Base-by-base conservation (phyloP, 2,329 filamentous ascomycete species). In the Phaeoacremonium minimum region DNA sequence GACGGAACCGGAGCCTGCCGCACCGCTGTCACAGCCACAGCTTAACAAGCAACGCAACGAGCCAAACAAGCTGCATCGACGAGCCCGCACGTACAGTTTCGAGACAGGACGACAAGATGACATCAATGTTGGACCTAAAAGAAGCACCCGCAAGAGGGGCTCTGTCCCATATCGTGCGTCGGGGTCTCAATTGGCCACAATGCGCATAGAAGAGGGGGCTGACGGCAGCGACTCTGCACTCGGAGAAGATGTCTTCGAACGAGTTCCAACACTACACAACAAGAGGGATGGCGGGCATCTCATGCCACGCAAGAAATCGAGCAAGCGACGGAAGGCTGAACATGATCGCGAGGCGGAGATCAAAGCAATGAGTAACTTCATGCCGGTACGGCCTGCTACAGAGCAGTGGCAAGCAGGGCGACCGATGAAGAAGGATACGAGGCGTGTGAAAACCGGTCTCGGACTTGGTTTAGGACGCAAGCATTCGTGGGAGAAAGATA, bases 291-390 rank as follows among this genome's bases (percentile, higher is more conserved):
- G 71, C 39, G 71, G 74, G 46, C 76, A 80, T 34, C 66, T 67
- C 16, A 62, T 83, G 18, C 62, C 77, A 35, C 77, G 81, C 41
- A 81, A 83, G 43, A 87, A 80, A 53, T 85, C 85, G 28, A 89
- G 80, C 66, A 94, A 87, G 63, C 78, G 83, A 49, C 81, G 83
- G 51, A 82, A 83, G 48, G 74, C 84, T 44, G 86, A 94, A 44
- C 77, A 80, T 54, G 73, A 84, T 40, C 77, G 91, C 39, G 90
- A 95, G 61, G 87, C 87, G 44, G 88, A 95, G 61, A 89, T 96
- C 53, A 86, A 83, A 55, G 81, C 87, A 36, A 87, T 96, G 85
- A 85, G 79, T 52, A 77, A 79, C 28, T 75, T 74, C 42, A 75
- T 83, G 47, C 80, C 86, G 6, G 65, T 80, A 36, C 77, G 85